Evolutionary conservation across 148 eudicot species (phyloP).

Genomic region (Rhododendron ferrugineum): DNA sequence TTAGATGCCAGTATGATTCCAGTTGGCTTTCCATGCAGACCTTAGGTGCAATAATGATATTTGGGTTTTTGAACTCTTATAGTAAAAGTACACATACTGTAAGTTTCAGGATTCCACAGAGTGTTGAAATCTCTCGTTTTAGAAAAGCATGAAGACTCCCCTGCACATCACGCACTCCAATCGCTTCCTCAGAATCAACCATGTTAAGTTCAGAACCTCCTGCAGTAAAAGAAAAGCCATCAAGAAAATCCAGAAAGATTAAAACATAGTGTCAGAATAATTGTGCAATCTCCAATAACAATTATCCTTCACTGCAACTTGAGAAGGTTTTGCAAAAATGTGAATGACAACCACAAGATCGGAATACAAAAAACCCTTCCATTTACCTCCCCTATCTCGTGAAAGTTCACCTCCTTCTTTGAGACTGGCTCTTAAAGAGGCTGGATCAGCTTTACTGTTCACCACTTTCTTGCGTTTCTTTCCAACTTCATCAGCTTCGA

Average conservation of each 20-base stretch:
- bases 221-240: not conserved
- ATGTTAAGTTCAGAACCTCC: not conserved
- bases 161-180: not conserved
- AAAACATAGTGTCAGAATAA: constrained; percentile 14
- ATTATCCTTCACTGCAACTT: constrained; percentile 11
- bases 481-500: constrained; percentile 8
- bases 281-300: not conserved
- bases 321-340: constrained; percentile 2
- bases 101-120: not conserved
- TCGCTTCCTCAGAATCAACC: not conserved
- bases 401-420: not conserved
- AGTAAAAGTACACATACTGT: not conserved
- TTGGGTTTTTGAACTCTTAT: not conserved
- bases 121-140: not conserved
- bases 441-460: constrained; percentile 11
- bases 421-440: not conserved
- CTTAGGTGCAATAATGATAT: not conserved
- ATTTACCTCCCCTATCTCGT: constrained; percentile 6
- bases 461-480: constrained; percentile 16
- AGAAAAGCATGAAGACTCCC: not conserved
- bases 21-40: not conserved
- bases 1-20: not conserved
- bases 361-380: not conserved
- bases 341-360: not conserved
- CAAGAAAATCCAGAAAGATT: not conserved